phyloP scores from a whole-genome alignment of 2,329 filamentous ascomycete genomes.

The Pestalotiopsis sp. region DNA sequence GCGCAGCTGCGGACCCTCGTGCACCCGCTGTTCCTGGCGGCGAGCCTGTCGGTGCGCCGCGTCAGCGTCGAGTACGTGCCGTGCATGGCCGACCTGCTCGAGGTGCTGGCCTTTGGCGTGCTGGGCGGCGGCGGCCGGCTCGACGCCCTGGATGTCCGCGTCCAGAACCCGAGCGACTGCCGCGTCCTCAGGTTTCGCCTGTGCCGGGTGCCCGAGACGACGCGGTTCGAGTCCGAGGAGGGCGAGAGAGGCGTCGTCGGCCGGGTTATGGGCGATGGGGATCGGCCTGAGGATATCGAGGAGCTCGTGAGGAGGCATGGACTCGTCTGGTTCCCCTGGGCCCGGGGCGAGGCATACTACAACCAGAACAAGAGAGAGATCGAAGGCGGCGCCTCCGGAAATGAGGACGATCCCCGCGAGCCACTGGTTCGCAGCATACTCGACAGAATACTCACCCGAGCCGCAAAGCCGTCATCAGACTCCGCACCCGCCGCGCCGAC shows the following conservation, averaged over 20 bases:
- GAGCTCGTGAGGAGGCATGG: background rate
- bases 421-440: background rate
- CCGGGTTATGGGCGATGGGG: background rate
- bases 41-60: constrained; percentile 21
- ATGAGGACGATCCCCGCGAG: background rate
- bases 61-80: constrained; percentile 18
- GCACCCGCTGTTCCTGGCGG: constrained; percentile 21
- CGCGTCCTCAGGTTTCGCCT: constrained; percentile 10
- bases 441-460: background rate
- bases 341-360: background rate
- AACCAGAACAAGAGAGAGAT: background rate
- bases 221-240: background rate
- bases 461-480: background rate
- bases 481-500: background rate
- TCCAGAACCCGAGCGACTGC: constrained; percentile 8
- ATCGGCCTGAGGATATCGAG: background rate
- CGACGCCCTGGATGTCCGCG: constrained; percentile 13
- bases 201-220: background rate
- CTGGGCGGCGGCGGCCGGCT: constrained; percentile 15
- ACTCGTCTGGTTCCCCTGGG: constrained; percentile 14
- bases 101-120: constrained; percentile 18
- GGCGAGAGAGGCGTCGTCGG: background rate
- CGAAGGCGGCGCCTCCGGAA: background rate
- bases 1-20: constrained; percentile 1
- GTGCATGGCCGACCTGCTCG: constrained; percentile 16